phyloP scores from a whole-genome alignment of 2,329 filamentous ascomycete genomes.

The Colletotrichum sp. region DNA sequence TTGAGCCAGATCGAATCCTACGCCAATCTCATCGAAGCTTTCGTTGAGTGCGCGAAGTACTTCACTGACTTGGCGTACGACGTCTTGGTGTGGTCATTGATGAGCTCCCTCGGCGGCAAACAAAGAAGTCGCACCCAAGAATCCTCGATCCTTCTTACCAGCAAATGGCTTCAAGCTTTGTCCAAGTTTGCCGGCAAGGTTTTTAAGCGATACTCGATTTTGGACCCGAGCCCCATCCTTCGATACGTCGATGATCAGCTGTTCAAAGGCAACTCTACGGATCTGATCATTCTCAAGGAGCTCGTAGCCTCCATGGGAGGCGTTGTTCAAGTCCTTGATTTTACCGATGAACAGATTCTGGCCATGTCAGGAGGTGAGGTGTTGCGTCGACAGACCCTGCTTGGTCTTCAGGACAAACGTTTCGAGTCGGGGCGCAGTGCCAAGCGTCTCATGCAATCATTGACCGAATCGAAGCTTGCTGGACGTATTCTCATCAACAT shows the following conservation, averaged over 20 bases:
- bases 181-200: conserved; percentile 91
- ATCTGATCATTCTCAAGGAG: conserved; percentile 90
- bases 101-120: conserved; percentile 72
- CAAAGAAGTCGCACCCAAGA: conserved; percentile 67
- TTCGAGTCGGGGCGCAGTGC: conserved; percentile 78
- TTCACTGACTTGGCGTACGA: conserved; percentile 94
- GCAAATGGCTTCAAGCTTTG: conserved; percentile 88
- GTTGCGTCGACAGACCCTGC: conserved; percentile 79
- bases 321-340: conserved; percentile 83
- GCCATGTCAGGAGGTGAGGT: conserved; percentile 87
- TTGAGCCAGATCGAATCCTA: conserved; percentile 93
- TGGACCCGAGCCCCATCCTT: conserved; percentile 84
- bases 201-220: conserved; percentile 82
- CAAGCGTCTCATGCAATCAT: conserved; percentile 77
- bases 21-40: conserved; percentile 90
- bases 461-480: conserved; percentile 79
- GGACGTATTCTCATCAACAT: conserved; percentile 87
- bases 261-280: conserved; percentile 80
- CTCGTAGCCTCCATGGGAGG: conserved; percentile 93
- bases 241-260: conserved; percentile 91
- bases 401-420: conserved; percentile 81
- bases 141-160: conserved; percentile 74
- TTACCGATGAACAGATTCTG: conserved; percentile 85
- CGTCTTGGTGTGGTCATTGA: conserved; percentile 88
- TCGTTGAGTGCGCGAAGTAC: conserved; percentile 93